Evolutionary conservation across 1,284 basidiomycete species (phyloP), one percentile per base, ranked within the genome.

Genomic region (Heterobasidion parviporum): DNA sequence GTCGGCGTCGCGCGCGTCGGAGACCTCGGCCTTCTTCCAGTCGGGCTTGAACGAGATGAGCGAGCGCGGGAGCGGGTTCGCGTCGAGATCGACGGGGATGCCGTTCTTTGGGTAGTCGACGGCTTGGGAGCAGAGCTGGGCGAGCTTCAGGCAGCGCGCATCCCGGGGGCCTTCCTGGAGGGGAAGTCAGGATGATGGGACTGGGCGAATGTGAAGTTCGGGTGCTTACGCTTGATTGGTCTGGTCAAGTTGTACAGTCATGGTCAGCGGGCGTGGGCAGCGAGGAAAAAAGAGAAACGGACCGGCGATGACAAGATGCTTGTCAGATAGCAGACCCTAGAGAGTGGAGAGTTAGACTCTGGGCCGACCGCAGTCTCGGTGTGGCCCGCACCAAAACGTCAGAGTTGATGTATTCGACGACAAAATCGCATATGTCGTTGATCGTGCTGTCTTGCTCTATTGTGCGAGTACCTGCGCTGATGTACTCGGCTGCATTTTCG

Each of bases 371-470:
- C 32, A 15, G 18, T 15, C 5, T 32, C 32, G 47, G 7, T 3
- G 50, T 26, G 32, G 7, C 12, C 63, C 74, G 51, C 68, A 88
- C 87, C 72, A 87, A 68, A 38, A 89, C 77, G 63, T 92, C 89
- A 0, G 87, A 89, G 59, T 87, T 80, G 63, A 92, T 89, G 58
- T 89, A 94, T 62, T 92, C 83, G 18, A 93, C 81, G 34, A 94
- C 76, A 65, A 94, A 94, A 59, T 92, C 78, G 59, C 85, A 87
- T 1, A 93, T 83, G 61, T 93, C 89, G 2, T 85, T 76, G 6
- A 92, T 79, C 0, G 78, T 83, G 58, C 83, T 82, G 2, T 80
- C 73, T 26, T 79, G 73, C 3, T 69, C 70, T 16, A 75, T 56
- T 12, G 53, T 56, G 9, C 59, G 56, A 9, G 63, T 64, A 1